Evolutionary conservation across 139 green algal species (phyloP).

Genomic region (Pseudopediastrum boryanum): DNA sequence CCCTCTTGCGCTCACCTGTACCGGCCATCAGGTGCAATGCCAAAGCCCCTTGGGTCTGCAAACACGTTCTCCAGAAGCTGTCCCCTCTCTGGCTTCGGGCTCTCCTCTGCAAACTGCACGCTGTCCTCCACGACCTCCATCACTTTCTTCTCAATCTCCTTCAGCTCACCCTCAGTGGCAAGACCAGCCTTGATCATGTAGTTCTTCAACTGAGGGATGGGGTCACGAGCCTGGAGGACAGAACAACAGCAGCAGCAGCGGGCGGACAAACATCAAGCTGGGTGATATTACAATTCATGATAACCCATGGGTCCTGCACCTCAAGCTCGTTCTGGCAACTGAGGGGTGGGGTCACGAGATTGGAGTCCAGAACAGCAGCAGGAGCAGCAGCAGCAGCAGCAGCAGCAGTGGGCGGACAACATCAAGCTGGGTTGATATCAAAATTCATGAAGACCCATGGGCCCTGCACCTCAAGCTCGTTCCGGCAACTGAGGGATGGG

Average conservation of each 20-base stretch:
- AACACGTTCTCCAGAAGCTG: constrained; percentile 99
- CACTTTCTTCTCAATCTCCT: constrained; percentile 75
- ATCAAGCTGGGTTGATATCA: too few species aligned
- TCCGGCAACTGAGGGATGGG: constrained; percentile 88
- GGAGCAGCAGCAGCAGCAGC: too few species aligned
- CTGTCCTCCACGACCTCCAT: constrained; percentile 83
- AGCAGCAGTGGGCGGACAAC: neutral
- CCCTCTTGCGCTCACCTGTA: constrained; percentile 42
- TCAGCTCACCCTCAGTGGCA: constrained; percentile 78
- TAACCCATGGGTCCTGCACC: too few species aligned
- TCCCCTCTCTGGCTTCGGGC: constrained; percentile 87
- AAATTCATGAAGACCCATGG: too few species aligned
- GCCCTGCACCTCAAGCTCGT: too few species aligned
- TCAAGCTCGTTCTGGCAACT: too few species aligned
- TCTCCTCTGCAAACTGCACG: constrained; percentile 93
- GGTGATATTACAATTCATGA: too few species aligned
- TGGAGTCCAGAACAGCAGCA: constrained; percentile 27
- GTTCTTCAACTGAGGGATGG: constrained; percentile 83
- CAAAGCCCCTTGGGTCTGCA: constrained; percentile 92
- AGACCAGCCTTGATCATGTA: constrained; percentile 82
- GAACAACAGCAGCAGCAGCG: constrained; percentile 12
- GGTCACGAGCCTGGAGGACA: constrained; percentile 71
- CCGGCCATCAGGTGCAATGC: constrained; percentile 74
- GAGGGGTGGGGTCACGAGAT: constrained; percentile 85
- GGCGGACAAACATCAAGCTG: too few species aligned